These are phyloP conservation scores for Botrytis galanthina DNA, from an alignment of 2,329 filamentous ascomycete genomes.

Conservation along the genomic window DNA sequence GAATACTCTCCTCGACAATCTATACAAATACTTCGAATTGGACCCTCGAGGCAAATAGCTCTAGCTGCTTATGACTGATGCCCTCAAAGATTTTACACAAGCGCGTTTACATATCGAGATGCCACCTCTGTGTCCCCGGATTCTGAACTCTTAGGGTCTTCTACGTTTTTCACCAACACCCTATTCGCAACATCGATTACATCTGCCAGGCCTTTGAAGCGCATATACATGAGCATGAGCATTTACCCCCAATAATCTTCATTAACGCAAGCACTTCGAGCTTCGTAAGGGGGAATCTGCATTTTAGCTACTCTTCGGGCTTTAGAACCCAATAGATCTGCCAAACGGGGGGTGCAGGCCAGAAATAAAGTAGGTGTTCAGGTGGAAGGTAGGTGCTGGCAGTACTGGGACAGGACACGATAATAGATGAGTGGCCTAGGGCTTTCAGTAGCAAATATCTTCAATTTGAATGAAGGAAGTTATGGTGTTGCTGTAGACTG, in stretches of 20 bases:
- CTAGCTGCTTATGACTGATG: rapidly evolving
- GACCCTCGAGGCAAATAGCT: too few species aligned
- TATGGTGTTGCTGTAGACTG: background rate
- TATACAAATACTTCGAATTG: too few species aligned
- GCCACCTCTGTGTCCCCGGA: background rate
- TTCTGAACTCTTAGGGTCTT: background rate
- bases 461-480: too few species aligned
- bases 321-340: background rate
- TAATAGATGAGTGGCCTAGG: background rate
- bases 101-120: background rate
- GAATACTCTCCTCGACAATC: too few species aligned
- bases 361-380: background rate
- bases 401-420: background rate
- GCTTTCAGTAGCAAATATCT: background rate
- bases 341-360: background rate
- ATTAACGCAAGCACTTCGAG: background rate
- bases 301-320: background rate
- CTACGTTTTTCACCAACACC: background rate
- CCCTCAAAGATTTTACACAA: background rate
- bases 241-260: rapidly evolving
- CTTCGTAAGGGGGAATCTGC: background rate
- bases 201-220: background rate
- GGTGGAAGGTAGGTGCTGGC: background rate
- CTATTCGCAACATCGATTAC: background rate
- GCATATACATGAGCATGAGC: background rate